These are phyloP conservation scores for Leavenworthia alabamica DNA, from an alignment of 345 rosid species.

Conservation along the genomic window DNA sequence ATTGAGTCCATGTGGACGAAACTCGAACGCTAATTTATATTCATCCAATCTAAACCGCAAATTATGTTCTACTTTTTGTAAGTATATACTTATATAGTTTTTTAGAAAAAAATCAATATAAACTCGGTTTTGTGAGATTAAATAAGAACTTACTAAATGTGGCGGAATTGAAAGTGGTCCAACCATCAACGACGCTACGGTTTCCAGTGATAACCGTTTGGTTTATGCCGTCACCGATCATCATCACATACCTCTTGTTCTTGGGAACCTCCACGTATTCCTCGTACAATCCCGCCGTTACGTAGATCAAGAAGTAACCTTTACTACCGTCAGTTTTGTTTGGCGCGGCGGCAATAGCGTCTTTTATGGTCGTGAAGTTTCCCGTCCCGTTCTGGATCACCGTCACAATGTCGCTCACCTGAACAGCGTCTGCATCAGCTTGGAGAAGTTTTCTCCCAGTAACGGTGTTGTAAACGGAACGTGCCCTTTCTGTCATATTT, in stretches of 20 bases:
- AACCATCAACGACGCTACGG: constrained; percentile 70
- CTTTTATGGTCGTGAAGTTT: constrained; percentile 63
- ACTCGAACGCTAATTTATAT: not conserved
- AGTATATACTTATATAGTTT: not conserved
- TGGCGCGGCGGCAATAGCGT: constrained; percentile 71
- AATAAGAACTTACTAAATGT: constrained; percentile 44
- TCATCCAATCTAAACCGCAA: not conserved
- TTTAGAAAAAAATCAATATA: not conserved
- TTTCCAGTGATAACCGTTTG: constrained; percentile 78
- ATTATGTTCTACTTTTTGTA: not conserved
- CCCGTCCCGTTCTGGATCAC: constrained; percentile 69
- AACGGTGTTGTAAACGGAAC: constrained; percentile 43
- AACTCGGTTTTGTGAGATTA: not conserved
- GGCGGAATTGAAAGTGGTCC: constrained; percentile 92
- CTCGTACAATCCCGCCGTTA: constrained; percentile 68
- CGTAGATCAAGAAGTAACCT: constrained; percentile 75
- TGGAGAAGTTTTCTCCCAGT: constrained; percentile 55
- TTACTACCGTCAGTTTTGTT: constrained; percentile 44
- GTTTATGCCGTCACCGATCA: constrained; percentile 87
- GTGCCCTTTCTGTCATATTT: constrained; percentile 49
- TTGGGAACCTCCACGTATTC: constrained; percentile 67
- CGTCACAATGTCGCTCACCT: constrained; percentile 52
- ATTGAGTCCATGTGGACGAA: not conserved
- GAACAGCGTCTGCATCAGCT: constrained; percentile 22
- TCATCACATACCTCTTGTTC: constrained; percentile 69